Conservation (phyloP, 352 stramenopile species). For the Phytopythium montanum region DNA sequence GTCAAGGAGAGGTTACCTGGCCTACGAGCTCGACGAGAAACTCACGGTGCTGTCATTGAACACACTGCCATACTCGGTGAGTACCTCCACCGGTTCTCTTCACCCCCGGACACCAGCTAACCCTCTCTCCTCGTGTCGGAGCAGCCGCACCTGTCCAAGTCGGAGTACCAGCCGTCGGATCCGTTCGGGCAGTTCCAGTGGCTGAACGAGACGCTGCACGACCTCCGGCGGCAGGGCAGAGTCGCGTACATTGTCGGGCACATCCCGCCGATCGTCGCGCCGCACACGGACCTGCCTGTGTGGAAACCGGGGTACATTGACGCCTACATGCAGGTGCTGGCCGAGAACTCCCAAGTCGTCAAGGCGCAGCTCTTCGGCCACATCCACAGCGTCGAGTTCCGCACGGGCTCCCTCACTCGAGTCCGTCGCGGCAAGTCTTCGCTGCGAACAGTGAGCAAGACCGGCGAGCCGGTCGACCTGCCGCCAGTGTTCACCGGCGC, state of each 20-base stretch:
- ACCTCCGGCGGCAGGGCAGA: constrained; percentile 33
- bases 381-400: constrained; percentile 91
- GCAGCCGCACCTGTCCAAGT: neutral
- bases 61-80: constrained; percentile 77
- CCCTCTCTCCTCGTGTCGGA: neutral
- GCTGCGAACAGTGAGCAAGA: constrained; percentile 12
- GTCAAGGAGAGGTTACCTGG: constrained; percentile 54
- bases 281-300: constrained; percentile 70
- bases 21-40: constrained; percentile 61
- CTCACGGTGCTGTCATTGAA: constrained; percentile 74
- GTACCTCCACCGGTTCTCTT: neutral
- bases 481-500: constrained; percentile 77
- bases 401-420: constrained; percentile 30
- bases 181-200: constrained; percentile 90
- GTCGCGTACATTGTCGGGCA: constrained; percentile 88
- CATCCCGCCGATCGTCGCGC: constrained; percentile 89
- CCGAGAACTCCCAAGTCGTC: constrained; percentile 51
- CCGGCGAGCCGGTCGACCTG: constrained; percentile 16
- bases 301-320: constrained; percentile 87
- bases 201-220: constrained; percentile 72
- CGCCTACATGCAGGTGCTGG: constrained; percentile 76
- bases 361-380: constrained; percentile 91
- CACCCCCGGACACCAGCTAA: too few relatives aligned
- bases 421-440: constrained; percentile 9
- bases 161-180: constrained; percentile 45